Conservation (phyloP, 1,284 basidiomycete species). For the Marasmius fiardii region DNA sequence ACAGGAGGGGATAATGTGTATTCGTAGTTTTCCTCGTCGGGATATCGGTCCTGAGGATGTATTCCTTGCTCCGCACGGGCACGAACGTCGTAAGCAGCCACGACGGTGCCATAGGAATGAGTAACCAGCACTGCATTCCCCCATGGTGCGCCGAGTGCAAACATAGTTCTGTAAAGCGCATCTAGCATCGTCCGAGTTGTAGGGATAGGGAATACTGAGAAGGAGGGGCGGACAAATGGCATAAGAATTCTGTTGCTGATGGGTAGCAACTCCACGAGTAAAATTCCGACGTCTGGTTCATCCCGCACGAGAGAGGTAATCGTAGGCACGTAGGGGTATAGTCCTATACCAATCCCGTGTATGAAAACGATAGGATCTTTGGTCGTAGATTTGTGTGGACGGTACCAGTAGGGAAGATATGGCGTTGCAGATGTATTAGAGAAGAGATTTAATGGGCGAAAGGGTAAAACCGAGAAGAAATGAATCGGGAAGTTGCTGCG, state of each 20-base stretch:
- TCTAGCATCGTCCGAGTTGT: conserved; percentile 33
- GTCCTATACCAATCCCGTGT: conserved; percentile 66
- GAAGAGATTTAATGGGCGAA: conserved; percentile 42
- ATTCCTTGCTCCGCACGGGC: conserved; percentile 21
- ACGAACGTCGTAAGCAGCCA: conserved; percentile 46
- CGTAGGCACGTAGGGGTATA: conserved; percentile 53
- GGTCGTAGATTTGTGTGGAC: conserved; percentile 44
- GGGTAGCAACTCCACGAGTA: conserved; percentile 56
- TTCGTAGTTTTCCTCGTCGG: conserved; percentile 11
- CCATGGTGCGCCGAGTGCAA: conserved; percentile 32
- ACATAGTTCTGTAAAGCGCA: conserved; percentile 37
- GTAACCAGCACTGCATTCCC: conserved; percentile 42
- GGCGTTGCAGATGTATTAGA: conserved; percentile 37
- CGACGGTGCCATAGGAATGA: conserved; percentile 65
- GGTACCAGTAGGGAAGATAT: conserved; percentile 59
- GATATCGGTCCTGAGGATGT: conserved; percentile 10
- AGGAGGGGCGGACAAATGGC: neutral
- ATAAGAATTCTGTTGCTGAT: conserved; percentile 52
- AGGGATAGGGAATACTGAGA: conserved; percentile 39
- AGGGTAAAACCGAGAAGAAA: conserved; percentile 47
- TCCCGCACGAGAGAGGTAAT: conserved; percentile 36
- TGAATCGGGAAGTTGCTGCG: conserved; percentile 3
- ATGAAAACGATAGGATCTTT: conserved; percentile 57
- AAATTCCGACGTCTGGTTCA: conserved; percentile 47
- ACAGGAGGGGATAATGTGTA: neutral